Evolutionary conservation across 257 asterid species (phyloP).

Genomic region (Solanum paucissectum): DNA sequence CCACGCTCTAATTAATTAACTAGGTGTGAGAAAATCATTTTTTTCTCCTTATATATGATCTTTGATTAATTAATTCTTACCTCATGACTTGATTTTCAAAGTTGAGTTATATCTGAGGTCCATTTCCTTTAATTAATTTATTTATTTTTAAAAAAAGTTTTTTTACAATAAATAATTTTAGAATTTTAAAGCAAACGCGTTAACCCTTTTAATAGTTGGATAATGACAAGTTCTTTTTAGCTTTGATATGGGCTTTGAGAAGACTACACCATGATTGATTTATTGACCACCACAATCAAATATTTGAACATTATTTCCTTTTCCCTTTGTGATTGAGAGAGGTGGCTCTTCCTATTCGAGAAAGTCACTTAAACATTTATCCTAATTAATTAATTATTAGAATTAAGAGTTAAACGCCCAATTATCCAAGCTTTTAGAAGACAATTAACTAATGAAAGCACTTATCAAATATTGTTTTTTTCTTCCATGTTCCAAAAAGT

Average conservation of each 20-base stretch:
- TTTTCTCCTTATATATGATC: neutral
- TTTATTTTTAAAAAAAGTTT: neutral
- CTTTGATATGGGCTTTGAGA: neutral
- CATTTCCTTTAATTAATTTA: no score
- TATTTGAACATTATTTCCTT: neutral
- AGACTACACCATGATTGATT: neutral
- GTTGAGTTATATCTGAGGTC: neutral
- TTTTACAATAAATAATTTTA: neutral
- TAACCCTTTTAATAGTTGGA: neutral
- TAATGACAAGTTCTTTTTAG: neutral
- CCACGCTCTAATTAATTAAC: neutral
- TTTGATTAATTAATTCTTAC: neutral
- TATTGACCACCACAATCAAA: neutral
- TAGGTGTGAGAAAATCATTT: neutral
- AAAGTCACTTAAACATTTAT: neutral
- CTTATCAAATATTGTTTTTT: neutral
- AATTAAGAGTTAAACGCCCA: neutral
- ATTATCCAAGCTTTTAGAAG: neutral
- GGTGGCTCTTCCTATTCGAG: neutral
- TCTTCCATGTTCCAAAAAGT: neutral
- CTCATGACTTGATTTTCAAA: neutral
- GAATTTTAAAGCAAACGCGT: neutral
- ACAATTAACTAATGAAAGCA: neutral
- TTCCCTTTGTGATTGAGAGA: neutral
- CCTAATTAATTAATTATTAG: neutral